A percentile compares a stretch with the other conserved stretches of the same genome.
Conservation (phyloP, 129 eudicot genomes). For the Chrysanthemum makinoi region DNA sequence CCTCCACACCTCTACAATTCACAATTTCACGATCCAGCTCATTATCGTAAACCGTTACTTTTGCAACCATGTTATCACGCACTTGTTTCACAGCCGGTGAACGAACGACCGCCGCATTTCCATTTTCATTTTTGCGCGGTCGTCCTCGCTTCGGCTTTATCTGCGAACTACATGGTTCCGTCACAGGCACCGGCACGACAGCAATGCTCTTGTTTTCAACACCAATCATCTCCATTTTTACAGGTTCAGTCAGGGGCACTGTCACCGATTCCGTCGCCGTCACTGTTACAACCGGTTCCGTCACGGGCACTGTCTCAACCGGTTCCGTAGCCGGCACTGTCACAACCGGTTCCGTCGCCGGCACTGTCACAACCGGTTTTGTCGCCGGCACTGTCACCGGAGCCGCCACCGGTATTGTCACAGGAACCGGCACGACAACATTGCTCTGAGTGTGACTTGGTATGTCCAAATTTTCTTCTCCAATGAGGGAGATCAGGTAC, state of each 20-base stretch:
- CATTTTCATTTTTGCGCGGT: slow-evolving; percentile 43
- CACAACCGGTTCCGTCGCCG: no score
- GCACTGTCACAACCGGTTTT: no score
- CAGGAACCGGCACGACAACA: background rate
- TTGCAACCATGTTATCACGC: slow-evolving; percentile 21
- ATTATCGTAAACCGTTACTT: slow-evolving; percentile 32
- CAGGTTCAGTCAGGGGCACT: no score
- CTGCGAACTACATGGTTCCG: background rate
- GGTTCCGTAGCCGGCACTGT: no score
- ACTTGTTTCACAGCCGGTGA: background rate
- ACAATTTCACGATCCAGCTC: slow-evolving; percentile 50
- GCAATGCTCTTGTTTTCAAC: background rate
- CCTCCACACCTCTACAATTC: slow-evolving; percentile 51
- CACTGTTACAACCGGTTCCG: no score
- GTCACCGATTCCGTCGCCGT: no score
- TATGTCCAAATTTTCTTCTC: slow-evolving; percentile 40
- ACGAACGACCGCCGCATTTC: slow-evolving; percentile 5
- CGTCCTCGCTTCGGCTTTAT: slow-evolving; percentile 58
- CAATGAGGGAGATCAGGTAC: slow-evolving; percentile 64
- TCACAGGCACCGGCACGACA: background rate
- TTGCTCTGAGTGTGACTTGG: slow-evolving; percentile 21
- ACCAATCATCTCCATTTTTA: background rate
- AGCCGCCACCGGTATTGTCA: no score
- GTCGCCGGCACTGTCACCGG: no score
- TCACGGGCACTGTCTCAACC: no score